Percentiles rank a stretch among this genome's conserved stretches.
Evolutionary conservation across 106 monocot species (phyloP).

Genomic region (Platanthera guangdongensis): DNA sequence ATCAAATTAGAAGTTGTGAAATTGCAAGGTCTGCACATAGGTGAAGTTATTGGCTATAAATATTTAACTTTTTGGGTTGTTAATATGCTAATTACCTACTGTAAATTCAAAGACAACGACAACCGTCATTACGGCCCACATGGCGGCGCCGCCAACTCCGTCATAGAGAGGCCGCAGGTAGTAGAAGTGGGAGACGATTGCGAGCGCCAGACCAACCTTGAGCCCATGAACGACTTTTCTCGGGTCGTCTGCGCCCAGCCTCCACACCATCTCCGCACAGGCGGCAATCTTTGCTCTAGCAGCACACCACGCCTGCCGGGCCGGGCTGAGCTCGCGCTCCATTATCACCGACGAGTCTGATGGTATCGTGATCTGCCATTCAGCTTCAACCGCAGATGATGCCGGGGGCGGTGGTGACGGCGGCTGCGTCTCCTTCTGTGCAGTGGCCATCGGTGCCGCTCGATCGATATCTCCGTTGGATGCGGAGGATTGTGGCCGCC

Average conservation of each 20-base stretch:
- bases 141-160: constrained; percentile 44
- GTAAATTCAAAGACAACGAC: constrained; percentile 54
- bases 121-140: constrained; percentile 70
- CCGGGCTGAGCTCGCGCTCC: constrained; percentile 1
- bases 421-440: background rate
- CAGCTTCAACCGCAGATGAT: background rate
- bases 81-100: constrained; percentile 29
- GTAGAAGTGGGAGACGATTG: constrained; percentile 50
- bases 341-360: constrained; percentile 9
- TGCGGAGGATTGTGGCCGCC: background rate
- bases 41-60: too few species aligned
- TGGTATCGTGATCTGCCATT: constrained; percentile 33
- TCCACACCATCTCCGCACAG: constrained; percentile 18
- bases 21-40: too few species aligned
- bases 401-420: background rate
- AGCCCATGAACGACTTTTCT: constrained; percentile 35
- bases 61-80: background rate
- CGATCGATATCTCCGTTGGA: background rate
- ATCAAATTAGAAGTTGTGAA: too few species aligned
- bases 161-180: constrained; percentile 53
- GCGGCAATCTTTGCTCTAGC: background rate
- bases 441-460: too few species aligned
- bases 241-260: constrained; percentile 39
- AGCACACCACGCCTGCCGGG: constrained; percentile 4
- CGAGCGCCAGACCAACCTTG: constrained; percentile 49